phyloP scores from a whole-genome alignment of 371 early-diverging fungal species.

The Umbelopsis sp. region DNA sequence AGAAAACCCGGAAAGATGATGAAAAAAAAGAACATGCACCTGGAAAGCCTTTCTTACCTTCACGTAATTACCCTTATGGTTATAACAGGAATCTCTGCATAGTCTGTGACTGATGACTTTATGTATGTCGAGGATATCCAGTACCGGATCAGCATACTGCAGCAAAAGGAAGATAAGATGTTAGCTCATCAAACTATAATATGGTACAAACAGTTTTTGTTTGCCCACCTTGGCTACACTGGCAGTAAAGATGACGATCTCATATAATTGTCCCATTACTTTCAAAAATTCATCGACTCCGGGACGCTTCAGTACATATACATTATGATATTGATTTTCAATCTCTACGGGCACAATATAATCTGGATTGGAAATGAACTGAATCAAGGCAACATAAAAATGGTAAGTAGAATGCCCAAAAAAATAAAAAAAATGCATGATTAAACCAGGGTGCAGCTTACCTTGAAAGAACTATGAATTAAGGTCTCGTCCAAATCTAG shows the following conservation, averaged over 20 bases:
- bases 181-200: neutral
- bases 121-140: slow-evolving; percentile 79
- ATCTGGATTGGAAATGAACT: slow-evolving; percentile 68
- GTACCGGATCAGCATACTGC: slow-evolving; percentile 86
- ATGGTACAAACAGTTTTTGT: neutral
- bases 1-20: neutral
- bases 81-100: slow-evolving; percentile 85
- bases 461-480: slow-evolving; percentile 85
- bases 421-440: neutral
- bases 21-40: neutral
- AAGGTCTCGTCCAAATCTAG: slow-evolving; percentile 89
- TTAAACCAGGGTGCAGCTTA: slow-evolving; percentile 10
- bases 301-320: slow-evolving; percentile 88
- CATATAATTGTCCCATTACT: slow-evolving; percentile 75
- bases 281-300: slow-evolving; percentile 83
- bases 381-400: neutral
- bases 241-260: slow-evolving; percentile 90
- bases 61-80: slow-evolving; percentile 87
- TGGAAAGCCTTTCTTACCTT: slow-evolving; percentile 53
- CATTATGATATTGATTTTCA: slow-evolving; percentile 79
- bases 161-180: slow-evolving; percentile 23
- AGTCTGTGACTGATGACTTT: slow-evolving; percentile 77
- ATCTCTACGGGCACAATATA: slow-evolving; percentile 80
- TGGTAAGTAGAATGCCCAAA: neutral
- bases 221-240: slow-evolving; percentile 74